These are phyloP conservation scores for Termitomyces sp. DNA, from an alignment of 768 basidiomycete genomes.

Conservation along the genomic window DNA sequence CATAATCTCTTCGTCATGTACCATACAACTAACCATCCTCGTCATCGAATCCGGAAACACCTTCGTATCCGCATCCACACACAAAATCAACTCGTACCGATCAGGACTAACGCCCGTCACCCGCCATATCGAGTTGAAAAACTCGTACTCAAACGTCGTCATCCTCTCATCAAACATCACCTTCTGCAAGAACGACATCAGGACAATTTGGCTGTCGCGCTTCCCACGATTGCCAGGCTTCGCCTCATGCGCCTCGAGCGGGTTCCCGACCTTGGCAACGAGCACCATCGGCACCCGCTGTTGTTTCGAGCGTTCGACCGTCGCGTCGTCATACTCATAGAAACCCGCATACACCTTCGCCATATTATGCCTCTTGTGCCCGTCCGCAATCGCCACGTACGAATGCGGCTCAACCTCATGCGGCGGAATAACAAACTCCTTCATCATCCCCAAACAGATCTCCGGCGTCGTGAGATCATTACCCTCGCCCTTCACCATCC, in stretches of 20 bases:
- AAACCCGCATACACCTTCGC: constrained; percentile 97
- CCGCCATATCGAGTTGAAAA: constrained; percentile 98
- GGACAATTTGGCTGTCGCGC: constrained; percentile 95
- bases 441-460: constrained; percentile 96
- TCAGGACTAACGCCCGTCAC: constrained; percentile 94
- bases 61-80: constrained; percentile 97
- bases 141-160: constrained; percentile 99
- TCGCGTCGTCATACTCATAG: constrained; percentile 90
- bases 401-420: constrained; percentile 90
- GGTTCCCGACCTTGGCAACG: constrained; percentile 95
- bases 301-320: constrained; percentile 87
- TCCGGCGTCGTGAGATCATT: constrained; percentile 89
- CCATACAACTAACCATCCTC: constrained; percentile 95
- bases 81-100: constrained; percentile 90
- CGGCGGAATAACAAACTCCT: constrained; percentile 75
- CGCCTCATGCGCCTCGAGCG: constrained; percentile 76
- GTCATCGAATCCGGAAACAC: constrained; percentile 98
- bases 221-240: constrained; percentile 99
- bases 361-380: constrained; percentile 99
- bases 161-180: constrained; percentile 99
- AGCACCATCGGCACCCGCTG: constrained; percentile 95
- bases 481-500: constrained; percentile 96
- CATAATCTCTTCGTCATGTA: constrained; percentile 97
- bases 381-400: constrained; percentile 98
- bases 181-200: constrained; percentile 98